Base-by-base conservation (phyloP, 2,329 filamentous ascomycete species). In the Talaromyces funiculosus region DNA sequence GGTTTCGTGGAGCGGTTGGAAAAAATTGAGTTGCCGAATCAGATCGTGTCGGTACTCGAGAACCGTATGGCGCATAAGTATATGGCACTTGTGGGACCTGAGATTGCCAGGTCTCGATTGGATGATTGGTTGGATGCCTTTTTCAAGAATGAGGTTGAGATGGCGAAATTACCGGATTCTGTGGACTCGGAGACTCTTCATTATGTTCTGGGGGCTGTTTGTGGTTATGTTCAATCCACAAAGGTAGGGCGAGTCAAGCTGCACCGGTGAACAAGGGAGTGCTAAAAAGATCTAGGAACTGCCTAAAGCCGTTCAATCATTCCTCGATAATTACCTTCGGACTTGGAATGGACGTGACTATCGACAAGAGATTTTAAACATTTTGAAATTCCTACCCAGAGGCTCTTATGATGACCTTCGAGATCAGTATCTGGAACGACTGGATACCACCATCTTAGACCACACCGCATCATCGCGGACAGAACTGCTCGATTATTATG, bases 61-160 rank as follows among this genome's bases (percentile, higher is more conserved):
- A 89, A 95, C 68, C 88, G 88, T 3, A 78, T 95, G 31, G 81
- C 93, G 1, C 90, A 93, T 71, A 94, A 93, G 69, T 83, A 80
- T 58, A 79, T 93, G 24, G 76, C 90, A 35, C 76, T 89, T n/a
- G 75, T 90, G 31, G 82, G 84, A 54, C 83, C 86, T 1, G 81
- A 83, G 37, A 74, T 69, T 70, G 70, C 78, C 82, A 66, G 66
- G 35, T 66, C 65, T 40, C 71, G 72, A 49, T 65, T 74, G 37
- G 71, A 74, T 63, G 73, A 72, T 57, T 77, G 73, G 75, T 63
- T 78, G 62, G 70, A 67, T 35, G 70, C 67, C 26, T 78, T 77
- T 57, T 66, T 78, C 35, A 67, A 68, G 56, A 73, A 76, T 60
- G 72, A 70, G 56, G 31, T 76, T 51, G 73, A 76, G 59, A 63